Percentiles rank a stretch among this genome's conserved stretches.
Conservation (phyloP, 352 stramenopile genomes). For the Thalassiosira mediterranea region DNA sequence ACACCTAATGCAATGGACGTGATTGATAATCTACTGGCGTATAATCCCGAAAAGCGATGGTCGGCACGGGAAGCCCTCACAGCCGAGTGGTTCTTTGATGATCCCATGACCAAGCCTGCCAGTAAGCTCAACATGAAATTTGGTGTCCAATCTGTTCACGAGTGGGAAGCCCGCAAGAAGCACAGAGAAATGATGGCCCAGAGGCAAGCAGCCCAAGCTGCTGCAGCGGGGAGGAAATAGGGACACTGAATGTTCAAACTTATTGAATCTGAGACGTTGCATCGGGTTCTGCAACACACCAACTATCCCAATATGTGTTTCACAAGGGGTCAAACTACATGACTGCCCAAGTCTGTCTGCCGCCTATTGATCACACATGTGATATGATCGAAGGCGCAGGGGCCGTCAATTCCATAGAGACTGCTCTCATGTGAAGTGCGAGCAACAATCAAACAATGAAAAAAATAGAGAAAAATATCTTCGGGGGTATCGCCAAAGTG, state of each 20-base stretch:
- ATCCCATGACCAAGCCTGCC: constrained; percentile 71
- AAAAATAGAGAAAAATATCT: constrained; percentile 7
- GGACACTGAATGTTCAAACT: constrained; percentile 1
- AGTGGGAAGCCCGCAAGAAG: constrained; percentile 79
- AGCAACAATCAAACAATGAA: background rate
- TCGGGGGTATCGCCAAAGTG: too few relatives aligned
- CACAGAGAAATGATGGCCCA: constrained; percentile 70
- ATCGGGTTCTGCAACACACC: too few relatives aligned
- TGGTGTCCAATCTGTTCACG: constrained; percentile 71
- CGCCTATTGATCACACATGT: too few relatives aligned
- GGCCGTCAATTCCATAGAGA: background rate
- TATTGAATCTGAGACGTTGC: too few relatives aligned
- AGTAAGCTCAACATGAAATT: constrained; percentile 81
- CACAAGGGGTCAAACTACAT: too few relatives aligned
- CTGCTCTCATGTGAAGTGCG: background rate
- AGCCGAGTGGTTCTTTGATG: constrained; percentile 83
- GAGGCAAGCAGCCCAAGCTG: constrained; percentile 17
- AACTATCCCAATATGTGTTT: too few relatives aligned
- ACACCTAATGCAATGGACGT: constrained; percentile 75
- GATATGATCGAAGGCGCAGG: too few relatives aligned
- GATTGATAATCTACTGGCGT: constrained; percentile 73
- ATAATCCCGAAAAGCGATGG: constrained; percentile 77
- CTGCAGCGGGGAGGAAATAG: too few relatives aligned
- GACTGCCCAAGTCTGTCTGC: too few relatives aligned
- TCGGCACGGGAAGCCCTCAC: constrained; percentile 67